phyloP scores from a whole-genome alignment of 805 yeast species.

The Ogataea methanolica region DNA sequence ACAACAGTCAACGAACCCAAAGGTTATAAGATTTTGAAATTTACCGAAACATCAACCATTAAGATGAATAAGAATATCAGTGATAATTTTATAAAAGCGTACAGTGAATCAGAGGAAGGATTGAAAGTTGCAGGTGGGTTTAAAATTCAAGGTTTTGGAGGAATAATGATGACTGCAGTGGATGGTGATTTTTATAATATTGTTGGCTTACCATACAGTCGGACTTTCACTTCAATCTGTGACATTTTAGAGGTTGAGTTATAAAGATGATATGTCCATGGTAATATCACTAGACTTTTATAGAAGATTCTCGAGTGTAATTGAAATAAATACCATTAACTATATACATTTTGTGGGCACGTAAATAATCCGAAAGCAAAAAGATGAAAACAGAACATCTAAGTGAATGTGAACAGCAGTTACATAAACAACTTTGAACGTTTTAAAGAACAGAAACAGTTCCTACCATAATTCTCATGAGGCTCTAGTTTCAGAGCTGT shows the following conservation, averaged over 20 bases:
- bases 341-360: background rate
- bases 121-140: conserved; percentile 88
- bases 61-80: conserved; percentile 40
- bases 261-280: background rate
- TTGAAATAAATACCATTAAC: background rate
- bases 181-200: conserved; percentile 83
- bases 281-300: too few relatives aligned
- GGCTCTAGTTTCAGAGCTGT: too few relatives aligned
- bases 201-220: conserved; percentile 77
- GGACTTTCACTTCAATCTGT: conserved; percentile 37
- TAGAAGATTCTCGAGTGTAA: too few relatives aligned
- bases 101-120: conserved; percentile 73
- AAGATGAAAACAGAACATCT: background rate
- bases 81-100: conserved; percentile 52
- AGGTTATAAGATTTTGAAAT: conserved; percentile 15
- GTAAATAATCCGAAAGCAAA: background rate
- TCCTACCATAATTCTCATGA: too few relatives aligned
- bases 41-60: conserved; percentile 26
- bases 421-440: background rate
- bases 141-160: conserved; percentile 72
- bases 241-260: conserved; percentile 11
- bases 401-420: background rate
- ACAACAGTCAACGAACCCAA: conserved; percentile 2
- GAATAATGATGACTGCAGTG: conserved; percentile 54
- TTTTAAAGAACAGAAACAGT: too few relatives aligned